Evolutionary conservation across 331 rosid genomes (phyloP).

Genomic region (Rhamnella rubrinervis): DNA sequence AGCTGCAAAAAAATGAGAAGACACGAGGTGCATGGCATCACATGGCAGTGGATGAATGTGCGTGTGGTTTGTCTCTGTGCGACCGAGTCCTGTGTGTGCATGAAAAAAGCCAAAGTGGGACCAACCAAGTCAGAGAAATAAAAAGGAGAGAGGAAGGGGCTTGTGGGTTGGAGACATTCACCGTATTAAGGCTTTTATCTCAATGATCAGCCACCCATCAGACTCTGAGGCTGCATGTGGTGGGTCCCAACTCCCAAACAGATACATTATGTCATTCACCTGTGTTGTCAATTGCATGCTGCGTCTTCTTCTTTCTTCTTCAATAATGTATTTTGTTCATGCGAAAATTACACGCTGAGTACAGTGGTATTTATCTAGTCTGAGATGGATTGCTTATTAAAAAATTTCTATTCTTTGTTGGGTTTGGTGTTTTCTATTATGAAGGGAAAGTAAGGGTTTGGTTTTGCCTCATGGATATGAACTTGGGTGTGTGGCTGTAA

Average conservation of each 20-base stretch:
- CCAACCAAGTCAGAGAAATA: neutral
- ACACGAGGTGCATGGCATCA: no score
- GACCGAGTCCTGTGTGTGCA: constrained; percentile 9
- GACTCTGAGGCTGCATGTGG: constrained; percentile 19
- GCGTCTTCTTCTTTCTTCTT: neutral
- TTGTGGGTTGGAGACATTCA: constrained; percentile 11
- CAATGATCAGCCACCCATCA: neutral
- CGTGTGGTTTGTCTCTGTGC: neutral
- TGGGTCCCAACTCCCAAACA: constrained; percentile 4
- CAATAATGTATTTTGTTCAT: neutral
- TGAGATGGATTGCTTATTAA: constrained; percentile 64
- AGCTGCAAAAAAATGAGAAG: neutral
- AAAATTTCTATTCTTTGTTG: constrained; percentile 48
- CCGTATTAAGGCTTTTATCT: neutral
- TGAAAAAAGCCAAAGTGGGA: neutral
- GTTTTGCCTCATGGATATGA: constrained; percentile 72
- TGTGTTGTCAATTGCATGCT: constrained; percentile 1
- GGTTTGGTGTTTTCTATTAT: constrained; percentile 60
- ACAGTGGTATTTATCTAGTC: constrained; percentile 39
- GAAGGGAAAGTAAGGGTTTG: constrained; percentile 78
- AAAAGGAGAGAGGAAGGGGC: constrained; percentile 7
- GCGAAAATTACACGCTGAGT: constrained; percentile 20
- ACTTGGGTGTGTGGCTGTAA: constrained; percentile 75
- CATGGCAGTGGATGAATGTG: neutral
- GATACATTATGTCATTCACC: constrained; percentile 1